Percentiles rank a stretch among this genome's conserved stretches.
These are phyloP conservation scores for Botrytis deweyae DNA, from an alignment of 2,329 filamentous ascomycete genomes.

Conservation along the genomic window DNA sequence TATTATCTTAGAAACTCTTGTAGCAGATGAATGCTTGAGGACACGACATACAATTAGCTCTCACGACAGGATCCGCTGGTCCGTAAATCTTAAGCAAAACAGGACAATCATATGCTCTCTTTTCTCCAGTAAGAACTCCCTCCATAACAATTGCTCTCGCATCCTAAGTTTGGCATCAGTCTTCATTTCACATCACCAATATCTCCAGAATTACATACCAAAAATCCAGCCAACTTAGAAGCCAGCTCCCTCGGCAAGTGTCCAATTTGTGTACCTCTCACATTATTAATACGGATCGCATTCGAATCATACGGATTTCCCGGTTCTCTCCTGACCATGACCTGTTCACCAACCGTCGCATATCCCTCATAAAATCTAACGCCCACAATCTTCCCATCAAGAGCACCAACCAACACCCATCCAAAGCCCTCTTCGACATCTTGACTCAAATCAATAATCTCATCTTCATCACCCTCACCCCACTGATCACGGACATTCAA, in stretches of 20 bases:
- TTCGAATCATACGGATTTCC: conserved; percentile 69
- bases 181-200: background rate
- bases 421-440: conserved; percentile 36
- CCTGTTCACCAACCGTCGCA: conserved; percentile 61
- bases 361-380: conserved; percentile 60
- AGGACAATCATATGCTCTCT: conserved; percentile 69
- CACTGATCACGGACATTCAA: conserved; percentile 28
- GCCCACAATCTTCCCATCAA: conserved; percentile 51
- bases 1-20: background rate
- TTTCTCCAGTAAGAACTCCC: conserved; percentile 65
- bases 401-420: conserved; percentile 35
- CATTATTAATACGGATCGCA: conserved; percentile 77
- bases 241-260: conserved; percentile 70
- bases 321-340: conserved; percentile 64
- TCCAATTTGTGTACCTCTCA: conserved; percentile 72
- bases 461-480: conserved; percentile 32
- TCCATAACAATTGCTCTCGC: conserved; percentile 62
- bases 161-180: conserved; percentile 45
- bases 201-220: conserved; percentile 49
- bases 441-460: conserved; percentile 37
- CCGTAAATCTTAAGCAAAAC: conserved; percentile 69
- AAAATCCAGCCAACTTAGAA: conserved; percentile 69
- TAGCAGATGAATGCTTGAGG: background rate
- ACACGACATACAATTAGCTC: conserved; percentile 41
- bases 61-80: conserved; percentile 53